A percentile compares a stretch with the other conserved stretches of the same genome.
phyloP scores from a whole-genome alignment of 2,329 filamentous ascomycete genomes.

The Ophiostoma tasmaniense region DNA sequence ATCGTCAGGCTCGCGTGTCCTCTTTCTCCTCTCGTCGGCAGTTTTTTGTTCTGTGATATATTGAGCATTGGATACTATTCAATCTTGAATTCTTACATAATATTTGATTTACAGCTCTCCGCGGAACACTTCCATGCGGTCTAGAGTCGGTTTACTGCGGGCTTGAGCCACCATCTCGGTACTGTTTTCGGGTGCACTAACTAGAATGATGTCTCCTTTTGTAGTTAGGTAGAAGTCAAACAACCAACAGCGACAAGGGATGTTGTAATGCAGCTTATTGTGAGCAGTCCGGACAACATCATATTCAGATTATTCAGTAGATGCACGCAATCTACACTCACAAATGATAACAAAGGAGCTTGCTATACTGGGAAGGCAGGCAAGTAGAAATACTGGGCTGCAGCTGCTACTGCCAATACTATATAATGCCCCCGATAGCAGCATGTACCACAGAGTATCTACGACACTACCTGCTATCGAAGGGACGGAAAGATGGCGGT shows the following conservation, averaged over 20 bases:
- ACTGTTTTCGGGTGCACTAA: neutral
- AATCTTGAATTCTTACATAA: neutral
- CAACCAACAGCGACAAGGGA: neutral
- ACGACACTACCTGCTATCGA: neutral
- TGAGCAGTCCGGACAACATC: neutral
- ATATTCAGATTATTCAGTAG: neutral
- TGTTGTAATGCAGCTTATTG: no score
- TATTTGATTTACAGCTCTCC: neutral
- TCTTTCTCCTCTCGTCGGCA: neutral
- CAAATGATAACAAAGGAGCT: neutral
- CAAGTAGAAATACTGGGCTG: constrained; percentile 1
- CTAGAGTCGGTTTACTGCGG: neutral
- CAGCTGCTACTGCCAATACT: neutral
- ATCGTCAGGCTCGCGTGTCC: neutral
- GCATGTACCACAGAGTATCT: neutral
- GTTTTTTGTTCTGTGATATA: neutral
- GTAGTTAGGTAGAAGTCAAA: neutral
- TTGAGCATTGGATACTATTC: no score
- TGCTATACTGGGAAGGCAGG: neutral
- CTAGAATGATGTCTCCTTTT: neutral
- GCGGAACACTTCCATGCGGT: neutral
- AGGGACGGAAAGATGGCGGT: neutral
- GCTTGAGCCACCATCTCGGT: constrained; percentile 1
- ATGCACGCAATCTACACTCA: neutral
- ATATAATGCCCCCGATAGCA: neutral